Evolutionary conservation across 192 early-diverging fungal genomes (phyloP), one percentile per base, ranked within the genome.

Genomic region (Coemansia sp.): DNA sequence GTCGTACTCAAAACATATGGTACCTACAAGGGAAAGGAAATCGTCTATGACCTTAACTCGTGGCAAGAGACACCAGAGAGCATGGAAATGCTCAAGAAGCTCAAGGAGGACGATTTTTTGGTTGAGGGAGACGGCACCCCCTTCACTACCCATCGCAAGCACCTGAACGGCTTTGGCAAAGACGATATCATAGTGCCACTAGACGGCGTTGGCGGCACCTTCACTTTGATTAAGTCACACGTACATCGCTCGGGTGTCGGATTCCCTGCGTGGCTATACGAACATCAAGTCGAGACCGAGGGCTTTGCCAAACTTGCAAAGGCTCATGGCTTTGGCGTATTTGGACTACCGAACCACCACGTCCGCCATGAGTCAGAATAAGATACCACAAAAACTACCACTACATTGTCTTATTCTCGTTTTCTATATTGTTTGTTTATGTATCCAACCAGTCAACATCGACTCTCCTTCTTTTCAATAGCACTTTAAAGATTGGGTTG

Each of bases 301-400:
- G 91, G 90, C 1, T 79, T 92, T 69, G 90, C 88, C 13, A 92
- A 90, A 69, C 87, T 91, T 72, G 90, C 90, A 55, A 90, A 89
- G 70, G 85, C 74, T 0, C 52, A 88, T 44, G 90, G 90, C 1
- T 91, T 84, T 64, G 81, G 80, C 31, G 87, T 91, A 3, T 89
- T 71, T 72, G 91, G 91, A 0, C 78, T 89, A 42, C 91, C 91
- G 1, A 85, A 78, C 42, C 88, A 90, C 44, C 62, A 88, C 36
- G 80, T 92, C 9, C 85, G 86, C 27, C 91, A 92, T 74, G 80
- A 79, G 10, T 60, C 64, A n/a, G 69, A 70, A 22, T 82, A 63
- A 24, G 5, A 5, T 24, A 27, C 3, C 20, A 11, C 10, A 8
- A 6, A 9, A 47, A 27, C 22, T 9, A 9, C 7, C 10, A 24